These are phyloP conservation scores for Boechera divaricarpa DNA, from an alignment of 345 rosid species.

Conservation along the genomic window DNA sequence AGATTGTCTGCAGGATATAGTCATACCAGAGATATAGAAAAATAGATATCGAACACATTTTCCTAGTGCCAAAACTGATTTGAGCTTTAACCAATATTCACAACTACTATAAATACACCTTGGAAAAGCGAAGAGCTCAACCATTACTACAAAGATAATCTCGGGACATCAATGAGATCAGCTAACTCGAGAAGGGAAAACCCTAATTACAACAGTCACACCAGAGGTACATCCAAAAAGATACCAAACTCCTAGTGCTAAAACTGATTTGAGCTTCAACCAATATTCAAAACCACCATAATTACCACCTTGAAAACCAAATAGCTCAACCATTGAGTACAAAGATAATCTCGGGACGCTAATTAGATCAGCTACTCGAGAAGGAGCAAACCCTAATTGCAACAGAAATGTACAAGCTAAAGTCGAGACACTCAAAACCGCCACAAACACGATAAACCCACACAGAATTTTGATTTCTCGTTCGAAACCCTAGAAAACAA, in stretches of 20 bases:
- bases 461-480: neutral
- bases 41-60: neutral
- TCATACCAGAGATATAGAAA: slow-evolving; percentile 20
- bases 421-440: slow-evolving; percentile 5
- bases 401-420: neutral
- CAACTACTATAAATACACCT: neutral
- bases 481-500: slow-evolving; percentile 32
- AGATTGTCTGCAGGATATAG: neutral
- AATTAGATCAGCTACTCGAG: neutral
- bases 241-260: slow-evolving; percentile 7
- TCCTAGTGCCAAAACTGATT: neutral
- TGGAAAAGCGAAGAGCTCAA: neutral
- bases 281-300: neutral
- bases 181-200: neutral
- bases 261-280: slow-evolving; percentile 11
- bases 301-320: neutral
- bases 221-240: slow-evolving; percentile 14
- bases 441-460: slow-evolving; percentile 1
- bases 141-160: neutral
- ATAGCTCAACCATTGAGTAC: neutral
- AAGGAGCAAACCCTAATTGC: slow-evolving; percentile 21
- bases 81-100: slow-evolving; percentile 3
- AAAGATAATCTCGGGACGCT: neutral
- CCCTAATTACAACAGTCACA: neutral
- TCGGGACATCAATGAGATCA: neutral